These are phyloP conservation scores for Fomitopsis serialis DNA, from an alignment of 768 basidiomycete genomes.

Conservation along the genomic window DNA sequence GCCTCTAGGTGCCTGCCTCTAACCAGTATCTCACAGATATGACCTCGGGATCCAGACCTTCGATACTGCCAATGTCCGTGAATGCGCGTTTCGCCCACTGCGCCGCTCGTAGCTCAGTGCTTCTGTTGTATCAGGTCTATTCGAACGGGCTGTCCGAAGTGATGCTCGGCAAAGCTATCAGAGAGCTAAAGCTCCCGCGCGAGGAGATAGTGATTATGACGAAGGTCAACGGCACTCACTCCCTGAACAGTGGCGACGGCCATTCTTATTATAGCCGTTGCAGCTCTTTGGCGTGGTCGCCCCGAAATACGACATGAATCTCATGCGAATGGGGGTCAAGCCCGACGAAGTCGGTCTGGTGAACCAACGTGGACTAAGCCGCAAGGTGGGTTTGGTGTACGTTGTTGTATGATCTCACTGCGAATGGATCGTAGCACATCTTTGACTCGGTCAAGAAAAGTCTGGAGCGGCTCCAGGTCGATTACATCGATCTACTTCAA, in stretches of 20 bases:
- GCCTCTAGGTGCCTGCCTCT: background rate
- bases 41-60: constrained; percentile 35
- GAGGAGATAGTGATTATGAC: constrained; percentile 44
- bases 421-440: constrained; percentile 34
- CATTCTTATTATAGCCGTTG: background rate
- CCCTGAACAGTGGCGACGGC: too few relatives aligned
- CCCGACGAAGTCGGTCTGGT: constrained; percentile 27
- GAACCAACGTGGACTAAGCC: constrained; percentile 31
- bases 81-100: too few relatives aligned
- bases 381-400: constrained; percentile 29
- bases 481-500: constrained; percentile 57
- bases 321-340: background rate
- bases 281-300: constrained; percentile 1
- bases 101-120: too few relatives aligned
- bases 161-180: constrained; percentile 41
- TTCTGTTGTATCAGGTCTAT: constrained; percentile 3
- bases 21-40: constrained; percentile 18
- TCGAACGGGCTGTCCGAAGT: constrained; percentile 31
- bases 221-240: constrained; percentile 25
- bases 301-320: constrained; percentile 1
- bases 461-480: constrained; percentile 36
- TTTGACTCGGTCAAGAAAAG: constrained; percentile 48
- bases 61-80: constrained; percentile 26
- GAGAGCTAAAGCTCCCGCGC: constrained; percentile 36
- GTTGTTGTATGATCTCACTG: background rate